Conservation (phyloP, 176 grass and related monocot species). For the Dendrocalamus sinicus region DNA sequence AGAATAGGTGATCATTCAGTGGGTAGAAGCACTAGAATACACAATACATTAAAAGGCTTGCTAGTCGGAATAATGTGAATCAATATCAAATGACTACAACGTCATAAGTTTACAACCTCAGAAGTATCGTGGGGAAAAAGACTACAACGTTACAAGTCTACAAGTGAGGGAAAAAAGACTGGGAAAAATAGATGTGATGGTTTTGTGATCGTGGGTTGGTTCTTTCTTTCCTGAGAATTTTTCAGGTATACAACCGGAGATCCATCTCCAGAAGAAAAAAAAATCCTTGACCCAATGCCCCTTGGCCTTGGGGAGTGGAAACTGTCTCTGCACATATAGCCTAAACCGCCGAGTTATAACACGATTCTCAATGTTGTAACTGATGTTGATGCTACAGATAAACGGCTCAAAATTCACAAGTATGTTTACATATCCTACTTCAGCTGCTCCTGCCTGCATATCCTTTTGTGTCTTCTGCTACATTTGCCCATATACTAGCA, state of each 20-base stretch:
- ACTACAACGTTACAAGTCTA: neutral
- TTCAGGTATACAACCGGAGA: constrained; percentile 12
- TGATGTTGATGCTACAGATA: constrained; percentile 24
- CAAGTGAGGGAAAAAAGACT: neutral
- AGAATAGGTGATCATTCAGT: neutral
- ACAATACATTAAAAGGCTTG: neutral
- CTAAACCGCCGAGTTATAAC: constrained; percentile 1
- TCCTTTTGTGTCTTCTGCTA: constrained; percentile 75
- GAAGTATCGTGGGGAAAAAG: neutral
- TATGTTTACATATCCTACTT: constrained; percentile 55
- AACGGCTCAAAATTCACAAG: constrained; percentile 34
- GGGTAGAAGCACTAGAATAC: constrained; percentile 23
- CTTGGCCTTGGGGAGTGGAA: constrained; percentile 14
- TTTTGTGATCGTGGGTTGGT: neutral
- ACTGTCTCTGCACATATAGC: constrained; percentile 20
- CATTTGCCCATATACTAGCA: constrained; percentile 68
- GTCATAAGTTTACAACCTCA: neutral
- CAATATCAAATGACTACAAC: constrained; percentile 15
- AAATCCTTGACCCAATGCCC: neutral
- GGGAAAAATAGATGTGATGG: neutral
- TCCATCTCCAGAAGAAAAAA: constrained; percentile 30
- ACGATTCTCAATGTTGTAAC: constrained; percentile 37
- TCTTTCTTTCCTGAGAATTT: constrained; percentile 18
- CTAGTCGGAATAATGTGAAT: constrained; percentile 21
- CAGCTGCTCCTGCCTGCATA: constrained; percentile 44